Evolutionary conservation across 2,329 filamentous ascomycete species (phyloP).

Genomic region (Acarospora socialis): DNA sequence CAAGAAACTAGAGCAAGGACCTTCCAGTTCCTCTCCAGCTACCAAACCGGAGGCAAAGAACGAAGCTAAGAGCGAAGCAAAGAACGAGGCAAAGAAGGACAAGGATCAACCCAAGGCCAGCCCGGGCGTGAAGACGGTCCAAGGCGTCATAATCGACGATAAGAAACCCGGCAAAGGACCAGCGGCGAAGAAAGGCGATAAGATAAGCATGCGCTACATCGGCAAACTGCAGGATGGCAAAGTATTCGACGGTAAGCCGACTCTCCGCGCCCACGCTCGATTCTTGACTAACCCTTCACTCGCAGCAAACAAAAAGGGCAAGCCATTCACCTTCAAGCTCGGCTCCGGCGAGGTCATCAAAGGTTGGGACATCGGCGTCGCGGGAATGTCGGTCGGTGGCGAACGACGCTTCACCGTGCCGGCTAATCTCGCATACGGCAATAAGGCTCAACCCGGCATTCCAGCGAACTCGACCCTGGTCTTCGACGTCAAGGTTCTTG

Average conservation of each 20-base stretch:
- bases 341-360: constrained; percentile 94
- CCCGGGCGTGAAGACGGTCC: constrained; percentile 60
- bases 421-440: constrained; percentile 76
- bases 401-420: constrained; percentile 90
- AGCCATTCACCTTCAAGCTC: constrained; percentile 92
- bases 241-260: constrained; percentile 72
- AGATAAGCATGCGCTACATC: constrained; percentile 90
- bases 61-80: constrained; percentile 30
- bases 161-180: constrained; percentile 80
- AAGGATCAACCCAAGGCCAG: constrained; percentile 39
- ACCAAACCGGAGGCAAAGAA: constrained; percentile 22
- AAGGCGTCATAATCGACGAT: constrained; percentile 88
- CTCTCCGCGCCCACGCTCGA: neutral
- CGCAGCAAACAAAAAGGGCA: constrained; percentile 95
- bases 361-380: constrained; percentile 92
- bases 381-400: constrained; percentile 82
- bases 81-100: constrained; percentile 30
- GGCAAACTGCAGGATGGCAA: constrained; percentile 92
- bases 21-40: constrained; percentile 49
- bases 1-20: constrained; percentile 96
- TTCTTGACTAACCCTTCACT: neutral
- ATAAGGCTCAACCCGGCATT: constrained; percentile 67
- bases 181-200: constrained; percentile 77
- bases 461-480: constrained; percentile 80
- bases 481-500: constrained; percentile 80